Conservation (phyloP, 805 yeast species). For the Candida koratica region DNA sequence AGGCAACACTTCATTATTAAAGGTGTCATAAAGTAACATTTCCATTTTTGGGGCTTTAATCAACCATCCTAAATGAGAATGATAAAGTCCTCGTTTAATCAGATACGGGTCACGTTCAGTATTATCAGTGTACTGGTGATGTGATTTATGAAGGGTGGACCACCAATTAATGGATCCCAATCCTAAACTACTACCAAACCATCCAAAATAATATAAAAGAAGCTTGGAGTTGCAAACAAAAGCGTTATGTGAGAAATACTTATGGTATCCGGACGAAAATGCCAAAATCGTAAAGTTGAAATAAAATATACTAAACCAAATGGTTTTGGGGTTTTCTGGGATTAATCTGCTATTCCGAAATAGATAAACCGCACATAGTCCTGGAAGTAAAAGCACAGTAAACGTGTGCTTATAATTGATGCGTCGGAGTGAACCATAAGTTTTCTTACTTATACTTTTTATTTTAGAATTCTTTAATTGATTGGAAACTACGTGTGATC, state of each 20-base stretch:
- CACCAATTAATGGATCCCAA: slow-evolving; percentile 75
- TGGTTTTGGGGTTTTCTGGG: slow-evolving; percentile 24
- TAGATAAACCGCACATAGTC: slow-evolving; percentile 25
- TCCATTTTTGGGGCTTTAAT: slow-evolving; percentile 51
- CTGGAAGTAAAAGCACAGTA: slow-evolving; percentile 34
- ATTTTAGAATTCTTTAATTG: slow-evolving; percentile 27
- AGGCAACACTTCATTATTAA: slow-evolving; percentile 33
- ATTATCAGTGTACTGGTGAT: slow-evolving; percentile 80
- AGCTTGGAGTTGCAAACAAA: slow-evolving; percentile 27
- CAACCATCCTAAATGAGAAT: slow-evolving; percentile 89
- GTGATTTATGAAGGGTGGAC: slow-evolving; percentile 83
- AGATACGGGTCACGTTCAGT: slow-evolving; percentile 87
- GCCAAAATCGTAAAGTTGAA: slow-evolving; percentile 36
- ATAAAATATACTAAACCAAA: slow-evolving; percentile 29
- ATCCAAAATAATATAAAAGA: slow-evolving; percentile 48
- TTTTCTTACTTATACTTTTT: slow-evolving; percentile 32
- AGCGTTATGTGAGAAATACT: slow-evolving; percentile 39
- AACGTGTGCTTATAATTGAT: slow-evolving; percentile 34
- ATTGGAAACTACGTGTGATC: slow-evolving; percentile 14
- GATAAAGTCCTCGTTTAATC: slow-evolving; percentile 73
- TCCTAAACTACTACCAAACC: slow-evolving; percentile 69
- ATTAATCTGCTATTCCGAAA: slow-evolving; percentile 20
- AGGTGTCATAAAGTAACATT: no score
- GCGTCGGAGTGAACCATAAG: slow-evolving; percentile 32
- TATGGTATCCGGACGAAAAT: slow-evolving; percentile 43